Evolutionary conservation across 225 moss, liverwort and hornwort genomes (phyloP), one percentile per base, ranked within the genome.

Genomic region (Pseudisothecium myosuroides): DNA sequence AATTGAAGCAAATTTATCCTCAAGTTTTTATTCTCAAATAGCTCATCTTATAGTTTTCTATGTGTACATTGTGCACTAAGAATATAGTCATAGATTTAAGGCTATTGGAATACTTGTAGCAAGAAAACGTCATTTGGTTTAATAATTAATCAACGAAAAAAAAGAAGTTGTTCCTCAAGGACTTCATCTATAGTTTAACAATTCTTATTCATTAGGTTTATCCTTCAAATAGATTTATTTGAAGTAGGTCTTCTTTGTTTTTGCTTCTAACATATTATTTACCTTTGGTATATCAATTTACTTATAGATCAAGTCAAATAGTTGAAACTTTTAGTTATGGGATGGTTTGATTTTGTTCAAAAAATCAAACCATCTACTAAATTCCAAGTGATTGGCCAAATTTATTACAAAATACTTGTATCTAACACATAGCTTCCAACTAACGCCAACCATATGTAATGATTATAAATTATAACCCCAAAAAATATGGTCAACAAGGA

Each of bases 51-150:
- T 31, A 49, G 12, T 75, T 49, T 9, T 75, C 12, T 75, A 49
- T 45, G 2, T 47, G 4, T 3, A 29, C 2, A 29, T 2, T 47
- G 12, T 12, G 2, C 20, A 49, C 29, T 28, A 12, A 49, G 19
- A 49, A 31, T 31, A 4, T 0, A 31, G 1, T 20, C 20, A 11
- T 75, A 49, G 4, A 12, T 49, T 49, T 5, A 75, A 49, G 49
- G 75, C 4, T 5, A 3, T 75, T 49, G 0, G 32, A 75, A 3
- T 75, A 49, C 2, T 0, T 0, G 0, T 19, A 19, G 32, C 0
- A 18, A 12, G 7, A 76, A 76, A 76, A 32, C 3, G 0, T 18
- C 47, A 76, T 50, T 20, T 12, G 12, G 4, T 19, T 31, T 49
- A 45, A 28, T 45, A 45, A 43, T 72, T 26, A 72, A 72, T 45